Evolutionary conservation across 768 basidiomycete genomes (phyloP).

Genomic region (Kwoniella europaea): DNA sequence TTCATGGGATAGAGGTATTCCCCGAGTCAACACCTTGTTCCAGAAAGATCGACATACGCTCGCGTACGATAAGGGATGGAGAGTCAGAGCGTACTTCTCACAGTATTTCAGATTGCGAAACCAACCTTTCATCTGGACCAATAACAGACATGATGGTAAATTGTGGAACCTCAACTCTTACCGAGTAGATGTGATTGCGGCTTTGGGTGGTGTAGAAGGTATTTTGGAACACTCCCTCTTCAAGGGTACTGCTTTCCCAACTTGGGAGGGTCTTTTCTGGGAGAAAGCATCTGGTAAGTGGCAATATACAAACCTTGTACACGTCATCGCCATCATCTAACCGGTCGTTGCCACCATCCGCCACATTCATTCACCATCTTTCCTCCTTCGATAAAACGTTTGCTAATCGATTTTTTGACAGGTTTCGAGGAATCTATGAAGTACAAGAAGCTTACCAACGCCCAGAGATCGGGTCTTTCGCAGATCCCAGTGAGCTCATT

Average conservation of each 20-base stretch:
- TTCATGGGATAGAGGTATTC: conserved; percentile 96
- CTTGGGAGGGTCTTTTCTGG: conserved; percentile 99
- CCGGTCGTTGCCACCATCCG: neutral
- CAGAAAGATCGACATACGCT: conserved; percentile 96
- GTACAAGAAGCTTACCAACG: conserved; percentile 76
- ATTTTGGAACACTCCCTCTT: conserved; percentile 96
- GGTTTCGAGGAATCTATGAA: conserved; percentile 76
- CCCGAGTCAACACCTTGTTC: conserved; percentile 94
- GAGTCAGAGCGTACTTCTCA: conserved; percentile 96
- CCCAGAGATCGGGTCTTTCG: conserved; percentile 84
- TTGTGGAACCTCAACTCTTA: conserved; percentile 98
- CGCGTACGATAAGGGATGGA: conserved; percentile 99
- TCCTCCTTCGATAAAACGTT: neutral
- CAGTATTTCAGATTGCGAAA: conserved; percentile 76
- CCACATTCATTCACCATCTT: neutral
- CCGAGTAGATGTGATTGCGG: conserved; percentile 98
- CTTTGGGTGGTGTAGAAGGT: conserved; percentile 60
- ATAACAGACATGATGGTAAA: conserved; percentile 93
- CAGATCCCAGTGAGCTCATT: conserved; percentile 68
- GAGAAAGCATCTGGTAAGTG: conserved; percentile 64
- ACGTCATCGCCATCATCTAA: neutral
- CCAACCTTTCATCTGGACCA: conserved; percentile 99
- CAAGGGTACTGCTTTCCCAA: conserved; percentile 91
- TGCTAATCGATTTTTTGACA: conserved; percentile 2
- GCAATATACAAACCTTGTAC: neutral